Evolutionary conservation across 202 grass and related monocot genomes (phyloP), one percentile per base, ranked within the genome.

Genomic region (Eragrostis tef): DNA sequence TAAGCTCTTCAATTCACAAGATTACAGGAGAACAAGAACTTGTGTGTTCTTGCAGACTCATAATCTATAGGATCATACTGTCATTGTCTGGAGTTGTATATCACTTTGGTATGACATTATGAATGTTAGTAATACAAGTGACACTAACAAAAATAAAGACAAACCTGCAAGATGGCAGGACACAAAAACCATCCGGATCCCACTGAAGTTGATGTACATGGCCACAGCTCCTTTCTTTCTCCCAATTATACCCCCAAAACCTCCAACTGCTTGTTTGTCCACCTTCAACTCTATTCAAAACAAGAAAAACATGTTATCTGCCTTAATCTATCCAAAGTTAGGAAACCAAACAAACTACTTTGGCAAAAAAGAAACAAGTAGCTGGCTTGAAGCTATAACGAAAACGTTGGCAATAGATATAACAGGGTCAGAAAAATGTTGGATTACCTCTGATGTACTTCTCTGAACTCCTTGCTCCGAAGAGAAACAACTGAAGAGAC

Each of bases 171-270:
- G 85, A 88, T 91, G 89, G 83, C 89, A 91, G 12, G 74, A 70
- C 25, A 91, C 81, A 56, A 88, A 88, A 21, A 83, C 79, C 82
- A 91, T 86, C 53, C 79, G 75, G 59, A 93, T 86, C 11, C 88
- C 91, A 65, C 79, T 88, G 44, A 93, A 88, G 60, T 90, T 80
- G 58, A 90, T 67, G 60, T 88, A 84, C 69, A 90, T 77, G 48
- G 88, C 91, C 67, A 93, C 88, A 41, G 91, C 91, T 88, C 91
- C 91, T 82, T 93, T 93, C 71, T 93, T 93, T 67, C 91, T 88
- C 50, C 88, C 88, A 73, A 93, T 90, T 48, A 93, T 60, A 11
- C 91, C 88, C 5, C 88, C 88, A 0, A 48, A 84, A 24, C 88
- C 91, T 77, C 82, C 79, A 3, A 88, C 82, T 8, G 74, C 63